Evolutionary conservation across 2,329 filamentous ascomycete genomes (phyloP), one percentile per base, ranked within the genome.

Genomic region (Venturia pyrina): DNA sequence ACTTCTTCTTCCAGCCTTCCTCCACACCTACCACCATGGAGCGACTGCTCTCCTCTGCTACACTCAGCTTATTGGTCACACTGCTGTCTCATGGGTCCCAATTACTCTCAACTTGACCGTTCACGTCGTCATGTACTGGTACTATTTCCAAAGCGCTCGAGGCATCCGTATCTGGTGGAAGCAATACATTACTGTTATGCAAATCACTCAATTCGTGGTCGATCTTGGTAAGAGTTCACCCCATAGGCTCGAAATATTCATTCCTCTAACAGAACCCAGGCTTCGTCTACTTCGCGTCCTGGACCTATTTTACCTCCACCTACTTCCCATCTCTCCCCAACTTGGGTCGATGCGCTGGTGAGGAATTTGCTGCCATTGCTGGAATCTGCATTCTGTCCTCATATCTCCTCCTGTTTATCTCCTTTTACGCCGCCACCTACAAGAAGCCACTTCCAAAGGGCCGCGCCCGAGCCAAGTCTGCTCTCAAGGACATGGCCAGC

Each of bases 51-150:
- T 97, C 70, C 89, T 98, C 72, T 97, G 93, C 89, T 98, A 96
- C 84, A 96, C 92, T 66, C 93, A 98, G 82, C 87, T 98, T 70
- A 89, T 96, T 74, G 93, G 93, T 71, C 86, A 90, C 74, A 98
- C 93, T 59, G 85, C 93, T 56, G 93, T 98, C 66, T 96, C 93
- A 68, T 98, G 93, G 93, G 91, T 96, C 66, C 88, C 89, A 69
- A 98, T 98, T 76, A 89, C 87, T 65, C 86, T 98, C 72, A 98
- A 98, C 85, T 81, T 98, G 75, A 87, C 86, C 69, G 93, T 98
- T 65, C 93, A 98, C 81, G 93, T 98, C 67, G 90, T 97, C 76
- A 98, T 98, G 93, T 98, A 98, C 88, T 97, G 93, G 93, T 98
- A 98, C 87, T 98, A 98, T 86, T 98, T 98, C 88, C 93, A 98